Evolutionary conservation across 306 rosid genomes (phyloP).

Genomic region (Cucumis cinereus): DNA sequence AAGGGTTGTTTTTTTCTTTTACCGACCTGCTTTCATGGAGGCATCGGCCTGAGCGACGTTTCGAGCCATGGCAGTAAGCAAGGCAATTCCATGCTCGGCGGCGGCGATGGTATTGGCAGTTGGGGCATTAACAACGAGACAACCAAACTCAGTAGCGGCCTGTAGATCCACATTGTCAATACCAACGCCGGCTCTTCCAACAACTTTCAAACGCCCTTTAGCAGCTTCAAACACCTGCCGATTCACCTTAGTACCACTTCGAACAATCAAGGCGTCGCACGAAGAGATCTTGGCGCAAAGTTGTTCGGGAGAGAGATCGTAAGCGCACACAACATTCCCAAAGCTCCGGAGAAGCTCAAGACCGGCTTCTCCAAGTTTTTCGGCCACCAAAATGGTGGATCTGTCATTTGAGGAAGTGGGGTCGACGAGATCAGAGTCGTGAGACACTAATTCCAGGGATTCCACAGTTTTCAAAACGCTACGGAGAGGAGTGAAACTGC

Average conservation of each 20-base stretch:
- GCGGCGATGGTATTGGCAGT: conserved; percentile 87
- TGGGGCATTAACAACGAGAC: conserved; percentile 81
- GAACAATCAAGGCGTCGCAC: conserved; percentile 66
- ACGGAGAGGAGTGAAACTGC: conserved; percentile 16
- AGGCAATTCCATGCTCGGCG: conserved; percentile 79
- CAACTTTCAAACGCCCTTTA: conserved; percentile 69
- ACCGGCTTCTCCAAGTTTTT: conserved; percentile 80
- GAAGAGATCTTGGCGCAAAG: conserved; percentile 54
- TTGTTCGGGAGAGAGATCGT: conserved; percentile 41
- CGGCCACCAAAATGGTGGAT: conserved; percentile 61
- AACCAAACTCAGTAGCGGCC: conserved; percentile 83
- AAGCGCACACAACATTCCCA: conserved; percentile 55
- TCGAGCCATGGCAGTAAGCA: conserved; percentile 75
- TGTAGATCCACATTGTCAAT: conserved; percentile 92
- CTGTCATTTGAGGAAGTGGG: not conserved
- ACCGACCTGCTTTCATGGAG: conserved; percentile 63
- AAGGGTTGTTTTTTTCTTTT: no score
- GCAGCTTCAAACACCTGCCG: conserved; percentile 56
- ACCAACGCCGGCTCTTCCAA: conserved; percentile 91
- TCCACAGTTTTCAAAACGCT: conserved; percentile 23
- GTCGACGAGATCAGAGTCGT: not conserved
- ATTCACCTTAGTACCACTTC: conserved; percentile 77
- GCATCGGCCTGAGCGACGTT: conserved; percentile 88
- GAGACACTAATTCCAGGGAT: not conserved
- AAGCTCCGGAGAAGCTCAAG: conserved; percentile 36